Evolutionary conservation across 192 early-diverging fungal genomes (phyloP).

Genomic region (Backusella mclennaniae): DNA sequence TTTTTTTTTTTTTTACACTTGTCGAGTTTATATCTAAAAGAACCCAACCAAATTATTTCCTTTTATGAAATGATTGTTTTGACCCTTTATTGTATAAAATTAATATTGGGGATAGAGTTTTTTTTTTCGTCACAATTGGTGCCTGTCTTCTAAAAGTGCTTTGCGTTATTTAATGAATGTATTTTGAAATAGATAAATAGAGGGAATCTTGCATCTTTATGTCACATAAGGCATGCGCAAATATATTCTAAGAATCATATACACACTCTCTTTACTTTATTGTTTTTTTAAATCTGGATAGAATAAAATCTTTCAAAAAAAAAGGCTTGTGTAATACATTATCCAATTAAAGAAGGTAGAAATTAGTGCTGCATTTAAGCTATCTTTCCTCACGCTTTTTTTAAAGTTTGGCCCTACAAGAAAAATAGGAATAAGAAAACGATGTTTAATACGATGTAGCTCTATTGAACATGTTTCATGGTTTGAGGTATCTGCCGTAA

Average conservation of each 20-base stretch:
- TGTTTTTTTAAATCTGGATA: not conserved
- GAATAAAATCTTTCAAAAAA: not conserved
- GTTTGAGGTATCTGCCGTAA: not conserved
- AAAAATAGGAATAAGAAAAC: not conserved
- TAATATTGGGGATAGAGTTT: not conserved
- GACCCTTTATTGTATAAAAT: not conserved
- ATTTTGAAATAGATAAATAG: not conserved
- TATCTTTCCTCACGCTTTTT: not conserved
- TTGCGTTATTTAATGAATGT: not conserved
- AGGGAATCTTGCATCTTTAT: not conserved
- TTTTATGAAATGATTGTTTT: not conserved
- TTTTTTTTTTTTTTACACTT: not conserved
- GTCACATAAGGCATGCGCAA: not conserved
- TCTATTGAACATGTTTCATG: not conserved
- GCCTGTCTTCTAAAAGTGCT: not conserved
- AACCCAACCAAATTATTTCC: not conserved
- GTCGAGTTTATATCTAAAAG: not conserved
- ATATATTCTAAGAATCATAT: no score
- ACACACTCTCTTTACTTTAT: no score
- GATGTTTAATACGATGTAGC: not conserved
- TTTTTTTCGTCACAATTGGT: not conserved
- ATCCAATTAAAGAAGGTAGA: not conserved
- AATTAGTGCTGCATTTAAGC: not conserved
- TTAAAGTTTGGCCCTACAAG: not conserved
- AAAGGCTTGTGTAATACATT: not conserved